These are phyloP conservation scores for Amniculicola lignicola DNA, from an alignment of 495 filamentous ascomycete genomes.

Conservation along the genomic window DNA sequence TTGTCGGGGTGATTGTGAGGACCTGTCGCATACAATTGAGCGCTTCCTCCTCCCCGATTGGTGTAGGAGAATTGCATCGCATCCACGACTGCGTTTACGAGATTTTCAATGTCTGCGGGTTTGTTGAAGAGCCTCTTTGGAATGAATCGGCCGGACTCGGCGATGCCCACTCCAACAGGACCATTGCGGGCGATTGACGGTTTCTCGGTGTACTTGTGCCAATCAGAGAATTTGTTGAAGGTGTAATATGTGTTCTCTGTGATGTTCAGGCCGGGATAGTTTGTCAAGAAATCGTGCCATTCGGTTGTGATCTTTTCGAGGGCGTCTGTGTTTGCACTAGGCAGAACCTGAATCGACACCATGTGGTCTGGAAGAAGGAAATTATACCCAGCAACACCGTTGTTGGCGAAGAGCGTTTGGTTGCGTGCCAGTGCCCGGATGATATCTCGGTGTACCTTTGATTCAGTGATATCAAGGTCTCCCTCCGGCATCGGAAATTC, in stretches of 20 bases:
- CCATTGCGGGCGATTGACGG: constrained; percentile 28
- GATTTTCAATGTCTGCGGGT: neutral
- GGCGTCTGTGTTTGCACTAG: constrained; percentile 10
- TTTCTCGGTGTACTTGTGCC: constrained; percentile 14
- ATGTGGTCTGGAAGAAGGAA: constrained; percentile 28
- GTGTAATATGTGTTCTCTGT: constrained; percentile 19
- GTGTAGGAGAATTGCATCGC: constrained; percentile 25
- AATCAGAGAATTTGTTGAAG: constrained; percentile 25
- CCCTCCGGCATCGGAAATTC: constrained; percentile 6
- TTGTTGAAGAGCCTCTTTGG: constrained; percentile 19
- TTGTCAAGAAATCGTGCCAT: constrained; percentile 29
- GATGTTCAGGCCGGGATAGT: constrained; percentile 25
- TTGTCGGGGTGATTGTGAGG: constrained; percentile 29
- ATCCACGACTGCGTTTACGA: constrained; percentile 24
- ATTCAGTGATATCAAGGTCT: constrained; percentile 21
- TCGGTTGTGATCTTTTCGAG: constrained; percentile 22
- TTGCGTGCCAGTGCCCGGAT: constrained; percentile 22
- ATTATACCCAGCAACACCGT: constrained; percentile 30
- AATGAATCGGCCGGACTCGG: constrained; percentile 25
- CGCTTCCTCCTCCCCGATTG: constrained; percentile 10
- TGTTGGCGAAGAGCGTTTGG: constrained; percentile 16
- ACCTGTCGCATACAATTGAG: constrained; percentile 31
- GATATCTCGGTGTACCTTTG: constrained; percentile 23
- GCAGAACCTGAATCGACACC: constrained; percentile 24
- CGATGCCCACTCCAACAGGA: constrained; percentile 25